Evolutionary conservation across 129 eudicot genomes (phyloP).

Genomic region (Saussurea involucrata): DNA sequence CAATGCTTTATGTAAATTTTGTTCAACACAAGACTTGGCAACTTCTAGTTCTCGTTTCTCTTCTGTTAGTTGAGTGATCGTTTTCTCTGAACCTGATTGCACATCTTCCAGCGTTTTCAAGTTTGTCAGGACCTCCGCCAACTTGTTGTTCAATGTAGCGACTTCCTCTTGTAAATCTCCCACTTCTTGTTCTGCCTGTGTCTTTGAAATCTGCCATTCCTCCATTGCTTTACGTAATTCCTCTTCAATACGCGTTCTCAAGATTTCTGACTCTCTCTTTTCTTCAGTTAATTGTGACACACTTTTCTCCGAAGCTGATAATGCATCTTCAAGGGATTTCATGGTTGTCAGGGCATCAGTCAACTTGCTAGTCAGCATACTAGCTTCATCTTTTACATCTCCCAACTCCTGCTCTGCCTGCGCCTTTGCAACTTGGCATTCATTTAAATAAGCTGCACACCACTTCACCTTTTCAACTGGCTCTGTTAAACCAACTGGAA

Average conservation of each 20-base stretch:
- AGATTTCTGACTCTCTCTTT: slow-evolving; percentile 44
- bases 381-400: slow-evolving; percentile 36
- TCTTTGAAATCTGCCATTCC: slow-evolving; percentile 47
- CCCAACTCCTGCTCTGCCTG: slow-evolving; percentile 49
- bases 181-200: slow-evolving; percentile 46
- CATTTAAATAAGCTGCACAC: slow-evolving; percentile 46
- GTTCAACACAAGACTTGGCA: background rate
- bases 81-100: slow-evolving; percentile 38
- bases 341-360: slow-evolving; percentile 31
- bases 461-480: slow-evolving; percentile 70
- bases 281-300: slow-evolving; percentile 44
- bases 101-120: slow-evolving; percentile 45
- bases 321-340: slow-evolving; percentile 47
- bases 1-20: background rate
- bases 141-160: slow-evolving; percentile 27
- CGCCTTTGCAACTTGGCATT: slow-evolving; percentile 42
- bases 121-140: slow-evolving; percentile 30
- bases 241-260: slow-evolving; percentile 26
- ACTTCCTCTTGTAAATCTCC: slow-evolving; percentile 37
- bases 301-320: slow-evolving; percentile 37
- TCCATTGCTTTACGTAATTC: slow-evolving; percentile 39
- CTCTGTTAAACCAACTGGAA: slow-evolving; percentile 48
- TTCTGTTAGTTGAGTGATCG: slow-evolving; percentile 33
- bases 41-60: background rate
- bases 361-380: slow-evolving; percentile 33